Percentiles rank a stretch among this genome's conserved stretches.
phyloP scores from a whole-genome alignment of 2,329 filamentous ascomycete genomes.

The Phaeophleospora eucalypticola region DNA sequence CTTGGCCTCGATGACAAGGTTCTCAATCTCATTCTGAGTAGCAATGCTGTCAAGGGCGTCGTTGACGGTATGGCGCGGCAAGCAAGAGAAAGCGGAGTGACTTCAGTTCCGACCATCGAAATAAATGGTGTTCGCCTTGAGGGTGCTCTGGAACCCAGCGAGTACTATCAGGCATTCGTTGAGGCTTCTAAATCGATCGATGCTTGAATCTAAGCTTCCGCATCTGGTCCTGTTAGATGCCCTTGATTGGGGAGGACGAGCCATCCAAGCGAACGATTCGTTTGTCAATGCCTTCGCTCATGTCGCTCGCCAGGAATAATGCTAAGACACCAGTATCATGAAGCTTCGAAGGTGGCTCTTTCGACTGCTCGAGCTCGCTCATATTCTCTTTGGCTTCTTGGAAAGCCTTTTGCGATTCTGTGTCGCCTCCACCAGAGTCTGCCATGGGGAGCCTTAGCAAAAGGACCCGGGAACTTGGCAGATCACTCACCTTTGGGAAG shows the following conservation, averaged over 20 bases:
- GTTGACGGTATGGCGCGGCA: conserved; percentile 12
- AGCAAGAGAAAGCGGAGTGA: conserved; percentile 11
- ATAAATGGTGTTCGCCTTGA: conserved; percentile 31
- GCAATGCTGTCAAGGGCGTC: conserved; percentile 7
- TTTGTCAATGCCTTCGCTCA: conserved; percentile 14
- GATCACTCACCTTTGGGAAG: conserved; percentile 5
- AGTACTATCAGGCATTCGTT: conserved; percentile 15
- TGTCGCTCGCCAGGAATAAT: conserved; percentile 18
- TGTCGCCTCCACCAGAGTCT: not conserved
- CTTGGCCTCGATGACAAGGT: conserved; percentile 14
- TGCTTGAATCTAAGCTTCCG: not conserved
- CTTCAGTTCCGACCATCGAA: conserved; percentile 29
- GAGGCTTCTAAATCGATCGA: not conserved
- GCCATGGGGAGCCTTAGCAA: not conserved
- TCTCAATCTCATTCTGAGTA: conserved; percentile 6
- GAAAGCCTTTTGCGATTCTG: conserved; percentile 7
- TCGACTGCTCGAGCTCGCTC: conserved; percentile 16
- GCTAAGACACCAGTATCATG: conserved; percentile 18
- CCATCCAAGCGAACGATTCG: conserved; percentile 12
- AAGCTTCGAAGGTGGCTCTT: conserved; percentile 9
- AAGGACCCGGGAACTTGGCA: too few relatives aligned
- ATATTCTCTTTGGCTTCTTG: conserved; percentile 18
- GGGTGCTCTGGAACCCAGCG: conserved; percentile 14
- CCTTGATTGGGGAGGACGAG: conserved; percentile 4
- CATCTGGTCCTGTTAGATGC: not conserved